phyloP scores from a whole-genome alignment of 108 stramenopile species.

The Skeletonema menzelii region DNA sequence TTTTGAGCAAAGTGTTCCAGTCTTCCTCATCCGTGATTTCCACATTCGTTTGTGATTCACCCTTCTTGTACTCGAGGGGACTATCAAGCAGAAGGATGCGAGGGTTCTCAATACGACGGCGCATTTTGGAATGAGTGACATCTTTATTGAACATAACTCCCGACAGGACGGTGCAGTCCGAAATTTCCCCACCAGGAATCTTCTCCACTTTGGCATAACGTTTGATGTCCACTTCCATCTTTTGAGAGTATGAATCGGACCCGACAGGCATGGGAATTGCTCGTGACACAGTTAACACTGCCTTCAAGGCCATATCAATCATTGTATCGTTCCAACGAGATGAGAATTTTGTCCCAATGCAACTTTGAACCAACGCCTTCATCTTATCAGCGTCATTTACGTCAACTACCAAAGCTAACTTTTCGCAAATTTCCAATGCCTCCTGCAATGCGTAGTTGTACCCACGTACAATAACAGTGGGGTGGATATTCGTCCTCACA shows the following conservation, averaged over 20 bases:
- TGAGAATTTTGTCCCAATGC: constrained; percentile 98
- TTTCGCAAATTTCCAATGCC: constrained; percentile 91
- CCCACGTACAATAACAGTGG: constrained; percentile 96
- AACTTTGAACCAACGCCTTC: constrained; percentile 87
- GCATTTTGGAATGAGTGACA: constrained; percentile 98
- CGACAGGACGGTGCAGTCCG: constrained; percentile 91
- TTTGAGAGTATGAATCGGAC: constrained; percentile 36
- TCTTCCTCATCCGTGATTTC: constrained; percentile 99
- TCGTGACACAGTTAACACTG: constrained; percentile 87
- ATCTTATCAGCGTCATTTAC: constrained; percentile 86
- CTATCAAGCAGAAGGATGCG: constrained; percentile 97
- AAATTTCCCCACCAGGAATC: constrained; percentile 98
- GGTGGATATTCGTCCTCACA: constrained; percentile 90
- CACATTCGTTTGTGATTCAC: constrained; percentile 97
- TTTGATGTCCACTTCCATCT: constrained; percentile 96
- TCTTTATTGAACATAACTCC: constrained; percentile 99
- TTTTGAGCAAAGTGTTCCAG: constrained; percentile 96
- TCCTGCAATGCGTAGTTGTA: constrained; percentile 93
- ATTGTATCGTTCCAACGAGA: constrained; percentile 95
- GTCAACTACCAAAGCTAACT: constrained; percentile 85
- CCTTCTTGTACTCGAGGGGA: constrained; percentile 99
- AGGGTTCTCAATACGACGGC: constrained; percentile 97
- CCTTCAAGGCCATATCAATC: constrained; percentile 97
- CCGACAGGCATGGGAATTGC: constrained; percentile 28
- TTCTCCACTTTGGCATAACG: constrained; percentile 99